These are phyloP conservation scores for Candida koratica DNA, from an alignment of 805 yeast species.

Conservation along the genomic window DNA sequence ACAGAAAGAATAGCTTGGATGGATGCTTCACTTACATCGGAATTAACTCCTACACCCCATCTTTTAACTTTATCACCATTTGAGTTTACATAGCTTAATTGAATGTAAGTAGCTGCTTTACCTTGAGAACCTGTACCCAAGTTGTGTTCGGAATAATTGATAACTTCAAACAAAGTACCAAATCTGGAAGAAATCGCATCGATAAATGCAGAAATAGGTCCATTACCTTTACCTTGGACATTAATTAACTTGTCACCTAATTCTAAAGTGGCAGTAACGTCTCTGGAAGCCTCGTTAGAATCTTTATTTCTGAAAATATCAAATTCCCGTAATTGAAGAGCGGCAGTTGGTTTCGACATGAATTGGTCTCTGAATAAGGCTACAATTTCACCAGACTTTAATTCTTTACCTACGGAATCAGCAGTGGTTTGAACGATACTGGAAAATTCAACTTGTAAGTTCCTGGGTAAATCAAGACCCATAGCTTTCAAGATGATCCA, in stretches of 20 bases:
- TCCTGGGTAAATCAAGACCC: conserved; percentile 72
- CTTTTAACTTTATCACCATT: conserved; percentile 31
- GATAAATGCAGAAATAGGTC: conserved; percentile 71
- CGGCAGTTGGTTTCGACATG: conserved; percentile 34
- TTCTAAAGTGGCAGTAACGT: conserved; percentile 41
- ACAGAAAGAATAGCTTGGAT: conserved; percentile 65
- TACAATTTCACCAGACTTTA: conserved; percentile 63
- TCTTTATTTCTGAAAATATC: conserved; percentile 37
- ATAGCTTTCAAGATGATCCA: conserved; percentile 71
- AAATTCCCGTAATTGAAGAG: conserved; percentile 41
- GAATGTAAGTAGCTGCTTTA: conserved; percentile 74
- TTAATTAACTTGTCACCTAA: conserved; percentile 17
- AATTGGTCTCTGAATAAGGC: conserved; percentile 53
- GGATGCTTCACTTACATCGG: conserved; percentile 43
- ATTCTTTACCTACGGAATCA: conserved; percentile 64
- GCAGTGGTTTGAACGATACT: conserved; percentile 60
- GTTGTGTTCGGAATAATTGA: conserved; percentile 67
- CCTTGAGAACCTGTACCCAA: conserved; percentile 68
- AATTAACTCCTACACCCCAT: conserved; percentile 45
- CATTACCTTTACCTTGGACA: conserved; percentile 64
- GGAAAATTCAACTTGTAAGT: conserved; percentile 65
- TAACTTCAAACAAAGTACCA: conserved; percentile 55
- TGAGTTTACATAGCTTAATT: conserved; percentile 39
- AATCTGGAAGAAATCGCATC: conserved; percentile 57
- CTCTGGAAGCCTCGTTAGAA: conserved; percentile 36